Base-by-base conservation (phyloP, 352 stramenopile species). In the Phytopythium cucurbitacearum region DNA sequence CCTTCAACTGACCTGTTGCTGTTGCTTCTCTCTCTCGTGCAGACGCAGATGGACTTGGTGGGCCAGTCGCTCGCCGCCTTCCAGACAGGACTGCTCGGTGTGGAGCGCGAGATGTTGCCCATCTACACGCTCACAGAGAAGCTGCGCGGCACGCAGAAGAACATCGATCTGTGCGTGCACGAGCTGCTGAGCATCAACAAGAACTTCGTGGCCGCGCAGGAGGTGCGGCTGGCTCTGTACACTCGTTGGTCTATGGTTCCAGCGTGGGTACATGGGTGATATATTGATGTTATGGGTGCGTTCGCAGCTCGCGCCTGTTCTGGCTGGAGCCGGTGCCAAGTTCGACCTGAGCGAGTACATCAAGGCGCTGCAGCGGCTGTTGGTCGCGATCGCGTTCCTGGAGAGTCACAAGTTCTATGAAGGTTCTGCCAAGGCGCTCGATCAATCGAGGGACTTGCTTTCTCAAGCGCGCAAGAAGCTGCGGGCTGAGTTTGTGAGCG, bases 111-210 rank as follows among this genome's bases (percentile, higher is more conserved):
- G 64, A 93, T 90, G 82, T 64, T 88, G 53, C 80, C 82, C 28
- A 82, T 93, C 56, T 93, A 93, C 67, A 87, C 85, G 48, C 78
- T 93, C 62, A 93, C 83, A 0, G 80, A 90, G 58, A 76, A 80
- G 59, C 72, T 93, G 15, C 76, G 80, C 54, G 77, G 76, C 56
- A 91, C 80, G 13, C 83, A 94, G 56, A 84, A 85, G 62, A 94
- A 91, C 49, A 94, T 94, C 34, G 83, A 94, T 45, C 51, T 88
- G 7, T 90, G 80, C 41, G 81, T 94, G 16, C 69, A 76, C 34
- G 76, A 90, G 59, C 57, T 94, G 51, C 72, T 65, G 3, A 66
- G 69, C 43, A 80, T 93, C 50, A 78, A 90, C 51, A 68, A 88
- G 48, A 90, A 89, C 51, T 91, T 93, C 51, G 60, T 85, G 39